Base-by-base conservation (phyloP, 163 green algal species). In the Chlorella variabilis region DNA sequence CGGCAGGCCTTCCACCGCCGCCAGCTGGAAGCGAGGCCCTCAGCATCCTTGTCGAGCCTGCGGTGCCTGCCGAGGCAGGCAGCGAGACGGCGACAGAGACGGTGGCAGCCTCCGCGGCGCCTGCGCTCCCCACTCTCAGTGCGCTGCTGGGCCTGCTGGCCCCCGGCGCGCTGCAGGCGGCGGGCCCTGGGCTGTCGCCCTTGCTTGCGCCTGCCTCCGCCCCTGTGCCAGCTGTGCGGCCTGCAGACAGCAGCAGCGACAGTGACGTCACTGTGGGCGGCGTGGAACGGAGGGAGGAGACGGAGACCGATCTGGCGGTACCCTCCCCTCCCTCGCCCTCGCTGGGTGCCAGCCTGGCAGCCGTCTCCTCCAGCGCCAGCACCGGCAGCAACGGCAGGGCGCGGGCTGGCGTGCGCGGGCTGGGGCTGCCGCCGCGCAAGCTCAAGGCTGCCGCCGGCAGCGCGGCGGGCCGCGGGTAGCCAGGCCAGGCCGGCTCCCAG, bases 1-100 rank as follows among this genome's bases (percentile, higher is more conserved):
- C 84, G 6, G 62, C 70, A 5, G 78, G 84, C 21, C 78, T 86
- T 29, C 86, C 86, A 15, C 39, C 76, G n/a, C 61, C 86, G 36
- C 20, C 42, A 29, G n/a, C 38, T 1, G 38, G 34, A 29, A 0
- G 25, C 31, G 71, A 20, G 21, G 31, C n/a, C 3, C 18, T 31
- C 31, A 48, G 20, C 48, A 38, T 77, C 41, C 33, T 77, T 27
- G 9, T 77, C 42, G 63, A 51, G 15, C 1, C 33, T 49, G 34
- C 34, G 1, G 63, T 49, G 62, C 2, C 31, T 25, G 62, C 9
- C 17, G 34, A 11, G 31, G 62, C 33, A 45, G 62, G 11, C 45
- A 54, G 45, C 45, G 15, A 17, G n/a, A 29, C 21, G 61, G 62
- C 11, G 15, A 45, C 31, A 29, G 62, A 39, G 51, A 8, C 51